Conservation (phyloP, 495 filamentous ascomycete genomes). For the Trichodelitschia bisporula region DNA sequence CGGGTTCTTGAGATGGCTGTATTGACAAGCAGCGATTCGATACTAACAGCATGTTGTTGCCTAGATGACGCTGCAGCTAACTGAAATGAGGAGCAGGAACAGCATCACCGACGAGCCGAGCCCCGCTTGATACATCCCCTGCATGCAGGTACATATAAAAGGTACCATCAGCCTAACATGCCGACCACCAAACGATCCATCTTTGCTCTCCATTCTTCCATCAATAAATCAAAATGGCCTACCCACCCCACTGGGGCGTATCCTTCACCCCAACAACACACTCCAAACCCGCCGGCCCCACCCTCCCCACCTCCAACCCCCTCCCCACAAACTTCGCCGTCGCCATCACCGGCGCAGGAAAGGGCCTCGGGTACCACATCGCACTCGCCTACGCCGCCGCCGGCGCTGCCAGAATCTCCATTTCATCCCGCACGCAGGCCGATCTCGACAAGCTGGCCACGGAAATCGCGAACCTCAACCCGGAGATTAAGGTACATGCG, state of each 20-base stretch:
- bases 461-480: conserved; percentile 3
- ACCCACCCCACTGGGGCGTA: conserved; percentile 6
- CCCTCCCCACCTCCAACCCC: conserved; percentile 3
- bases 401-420: conserved; percentile 4
- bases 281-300: conserved; percentile 4
- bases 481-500: conserved; percentile 4
- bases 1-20: too few species aligned
- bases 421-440: conserved; percentile 4
- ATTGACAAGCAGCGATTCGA: too few species aligned
- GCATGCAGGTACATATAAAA: too few species aligned
- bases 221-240: too few species aligned
- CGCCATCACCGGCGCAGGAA: conserved; percentile 7
- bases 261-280: conserved; percentile 8
- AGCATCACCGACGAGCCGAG: too few species aligned
- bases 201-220: too few species aligned
- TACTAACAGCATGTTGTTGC: too few species aligned
- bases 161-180: too few species aligned
- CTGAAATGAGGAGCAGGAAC: too few species aligned
- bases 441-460: conserved; percentile 3
- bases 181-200: too few species aligned
- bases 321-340: conserved; percentile 4
- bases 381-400: conserved; percentile 6
- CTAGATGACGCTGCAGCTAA: too few species aligned
- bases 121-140: too few species aligned
- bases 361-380: conserved; percentile 7